Evolutionary conservation across 371 early-diverging fungal species (phyloP), one percentile per base, ranked within the genome.

Genomic region (Mucor lusitanicus): DNA sequence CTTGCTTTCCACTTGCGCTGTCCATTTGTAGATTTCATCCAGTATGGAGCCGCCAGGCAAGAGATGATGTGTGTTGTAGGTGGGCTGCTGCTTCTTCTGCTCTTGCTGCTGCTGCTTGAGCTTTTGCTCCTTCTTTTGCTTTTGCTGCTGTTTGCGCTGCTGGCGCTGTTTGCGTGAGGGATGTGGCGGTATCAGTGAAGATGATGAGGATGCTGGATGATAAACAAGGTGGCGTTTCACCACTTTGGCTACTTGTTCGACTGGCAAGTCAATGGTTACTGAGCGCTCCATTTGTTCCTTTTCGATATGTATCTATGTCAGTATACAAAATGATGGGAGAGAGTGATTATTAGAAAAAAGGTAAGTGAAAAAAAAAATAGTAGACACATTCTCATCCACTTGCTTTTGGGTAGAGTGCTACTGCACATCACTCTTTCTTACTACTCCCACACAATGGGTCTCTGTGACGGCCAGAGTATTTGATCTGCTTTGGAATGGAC

Each of bases 11-110:
- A 90, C 88, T 64, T 89, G 87, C 53, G 94, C 93, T 23, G 90
- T 88, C 96, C 96, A 96, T 80, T 94, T 92, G 77, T 97, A 97
- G 65, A 97, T 91, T 50, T 94, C 93, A 63, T 92, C 89, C 0
- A 96, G 90, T 63, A 92, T 89, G 33, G 93, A 88, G 25, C 95
- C 96, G 61, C 92, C 88, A 23, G 87, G 85, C 42, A 93, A 75
- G 35, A 75, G 68, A 59, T 74, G 79, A 55, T 82, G 82, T 4
- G 77, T 53, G 46, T 68, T 79, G 30, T 82, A 82, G 13, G 69
- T 67, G 3, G 77, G 68, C 61, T 61, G 61, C 17, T 48, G 68
- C 57, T 54, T 60, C 55, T 54, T 60, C 55, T 23, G 71, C 65
- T 71, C 61, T 65, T 56, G 67, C 73, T 64, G 81, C 63, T 74